A percentile compares a stretch with the other conserved stretches of the same genome.
phyloP scores from a whole-genome alignment of 139 green algal species.

The Picochlorum costavermella region DNA sequence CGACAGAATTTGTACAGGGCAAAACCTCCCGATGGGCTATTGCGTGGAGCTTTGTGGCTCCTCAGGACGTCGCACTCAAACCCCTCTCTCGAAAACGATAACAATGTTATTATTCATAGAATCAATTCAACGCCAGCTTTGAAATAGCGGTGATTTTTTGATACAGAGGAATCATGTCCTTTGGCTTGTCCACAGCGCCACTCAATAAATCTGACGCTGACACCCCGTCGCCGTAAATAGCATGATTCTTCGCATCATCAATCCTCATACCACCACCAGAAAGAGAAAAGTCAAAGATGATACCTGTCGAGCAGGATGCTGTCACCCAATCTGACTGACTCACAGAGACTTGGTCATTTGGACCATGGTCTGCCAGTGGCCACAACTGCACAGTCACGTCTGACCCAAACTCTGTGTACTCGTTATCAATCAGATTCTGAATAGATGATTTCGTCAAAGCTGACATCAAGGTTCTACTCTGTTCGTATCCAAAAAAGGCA shows the following conservation, averaged over 20 bases:
- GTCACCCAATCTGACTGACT: slow-evolving; percentile 7
- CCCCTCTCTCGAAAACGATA: slow-evolving; percentile 26
- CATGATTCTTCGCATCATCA: slow-evolving; percentile 10
- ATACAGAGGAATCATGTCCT: slow-evolving; percentile 12
- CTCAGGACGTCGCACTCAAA: slow-evolving; percentile 33
- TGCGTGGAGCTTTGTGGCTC: slow-evolving; percentile 73
- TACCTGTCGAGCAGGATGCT: background rate
- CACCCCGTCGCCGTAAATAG: background rate
- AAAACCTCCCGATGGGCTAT: slow-evolving; percentile 77
- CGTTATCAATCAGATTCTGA: background rate
- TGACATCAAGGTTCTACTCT: slow-evolving; percentile 5
- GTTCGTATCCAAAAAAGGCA: background rate
- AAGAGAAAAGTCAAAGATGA: slow-evolving; percentile 16
- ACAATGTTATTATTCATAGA: background rate
- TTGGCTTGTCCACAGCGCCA: background rate
- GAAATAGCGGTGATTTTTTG: slow-evolving; percentile 11
- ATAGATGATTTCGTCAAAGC: background rate
- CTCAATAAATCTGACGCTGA: background rate
- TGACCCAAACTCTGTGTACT: slow-evolving; percentile 4
- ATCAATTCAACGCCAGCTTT: slow-evolving; percentile 4
- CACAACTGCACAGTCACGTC: slow-evolving; percentile 11
- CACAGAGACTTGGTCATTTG: slow-evolving; percentile 6
- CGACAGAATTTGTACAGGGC: slow-evolving; percentile 78
- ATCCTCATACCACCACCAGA: slow-evolving; percentile 1
- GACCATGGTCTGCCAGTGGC: slow-evolving; percentile 4